Percentiles rank a stretch among this genome's conserved stretches.
Evolutionary conservation across 306 rosid genomes (phyloP).

Genomic region (Biancaea sappan): DNA sequence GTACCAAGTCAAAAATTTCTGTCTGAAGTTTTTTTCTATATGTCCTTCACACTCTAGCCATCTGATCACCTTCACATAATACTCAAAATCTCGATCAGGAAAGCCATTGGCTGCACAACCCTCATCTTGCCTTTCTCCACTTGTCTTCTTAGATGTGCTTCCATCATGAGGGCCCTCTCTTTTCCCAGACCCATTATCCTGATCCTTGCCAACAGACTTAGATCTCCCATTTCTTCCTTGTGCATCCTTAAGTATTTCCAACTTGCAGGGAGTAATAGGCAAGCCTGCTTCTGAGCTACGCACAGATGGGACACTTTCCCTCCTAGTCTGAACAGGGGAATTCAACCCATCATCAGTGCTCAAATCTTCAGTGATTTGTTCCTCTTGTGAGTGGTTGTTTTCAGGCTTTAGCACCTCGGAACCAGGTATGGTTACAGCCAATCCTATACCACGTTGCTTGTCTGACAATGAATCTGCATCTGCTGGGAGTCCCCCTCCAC

Average conservation of each 20-base stretch:
- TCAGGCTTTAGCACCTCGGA: slow-evolving; percentile 51
- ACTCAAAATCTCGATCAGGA: slow-evolving; percentile 72
- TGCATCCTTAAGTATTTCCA: slow-evolving; percentile 71
- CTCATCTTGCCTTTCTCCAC: slow-evolving; percentile 63
- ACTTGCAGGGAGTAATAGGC: slow-evolving; percentile 87
- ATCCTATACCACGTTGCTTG: slow-evolving; percentile 46
- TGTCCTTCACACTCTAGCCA: slow-evolving; percentile 96
- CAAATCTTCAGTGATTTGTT: slow-evolving; percentile 62
- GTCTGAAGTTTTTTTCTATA: slow-evolving; percentile 92
- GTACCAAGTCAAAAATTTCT: slow-evolving; percentile 95
- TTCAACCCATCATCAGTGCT: slow-evolving; percentile 67
- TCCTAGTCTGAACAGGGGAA: slow-evolving; percentile 58
- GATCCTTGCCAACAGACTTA: slow-evolving; percentile 66
- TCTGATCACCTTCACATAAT: slow-evolving; percentile 87
- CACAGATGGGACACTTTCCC: slow-evolving; percentile 63
- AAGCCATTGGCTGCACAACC: slow-evolving; percentile 49
- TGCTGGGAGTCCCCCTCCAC: slow-evolving; percentile 44
- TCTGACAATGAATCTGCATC: slow-evolving; percentile 69
- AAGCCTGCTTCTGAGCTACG: slow-evolving; percentile 65
- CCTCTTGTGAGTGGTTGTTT: slow-evolving; percentile 54
- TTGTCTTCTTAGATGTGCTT: slow-evolving; percentile 81
- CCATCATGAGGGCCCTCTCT: slow-evolving; percentile 82
- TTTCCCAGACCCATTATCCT: slow-evolving; percentile 63
- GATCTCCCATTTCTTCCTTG: slow-evolving; percentile 67
- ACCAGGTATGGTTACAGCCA: slow-evolving; percentile 44